Base-by-base conservation (phyloP, 768 basidiomycete species). In the Mrakia hoshinonis region DNA sequence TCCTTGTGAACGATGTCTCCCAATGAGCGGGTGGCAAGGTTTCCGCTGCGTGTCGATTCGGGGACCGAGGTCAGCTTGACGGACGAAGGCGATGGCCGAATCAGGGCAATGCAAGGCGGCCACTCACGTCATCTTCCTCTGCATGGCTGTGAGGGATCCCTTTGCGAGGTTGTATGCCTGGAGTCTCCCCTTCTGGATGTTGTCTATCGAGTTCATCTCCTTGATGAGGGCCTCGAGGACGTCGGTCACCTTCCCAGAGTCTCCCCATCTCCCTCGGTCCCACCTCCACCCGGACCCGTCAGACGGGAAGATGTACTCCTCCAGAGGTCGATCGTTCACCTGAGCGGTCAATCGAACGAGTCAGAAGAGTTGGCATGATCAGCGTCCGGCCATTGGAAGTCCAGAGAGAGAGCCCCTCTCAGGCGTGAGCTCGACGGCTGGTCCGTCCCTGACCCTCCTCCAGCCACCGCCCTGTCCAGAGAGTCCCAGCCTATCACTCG, bases 121-220 rank as follows among this genome's bases (percentile, higher is more conserved):
- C 72, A 77, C 84, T 69, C 78, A 95, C 94, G 86, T 87, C 83
- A 90, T 89, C 86, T 92, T 98, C 75, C 96, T 87, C 78, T 95
- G 91, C 84, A 98, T 87, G 77, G 92, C 89, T 4, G 87, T 85
- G 64, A 98, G 82, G 60, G 90, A 88, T 0, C 95, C 95, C 79
- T 99, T 99, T 62, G 92, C 89, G 15, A 95, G 82, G 78, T 93
- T 94, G 81, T 99, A 99, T 77, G 87, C 88, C 76, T 88, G 90
- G 49, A 92, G 81, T 80, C 96, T 97, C 51, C 86, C 83, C 82
- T 95, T 95, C 85, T 96, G 90, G 48, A 90, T 87, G 77, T 89
- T 90, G 80, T 99, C 96, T 74, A 98, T 92, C 26, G 91, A 92
- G 29, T 83, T 83, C 87, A 95, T 91, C 83, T 98, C 96, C 85